phyloP scores from a whole-genome alignment of 2,329 filamentous ascomycete genomes.

The Coleophoma cylindrospora region DNA sequence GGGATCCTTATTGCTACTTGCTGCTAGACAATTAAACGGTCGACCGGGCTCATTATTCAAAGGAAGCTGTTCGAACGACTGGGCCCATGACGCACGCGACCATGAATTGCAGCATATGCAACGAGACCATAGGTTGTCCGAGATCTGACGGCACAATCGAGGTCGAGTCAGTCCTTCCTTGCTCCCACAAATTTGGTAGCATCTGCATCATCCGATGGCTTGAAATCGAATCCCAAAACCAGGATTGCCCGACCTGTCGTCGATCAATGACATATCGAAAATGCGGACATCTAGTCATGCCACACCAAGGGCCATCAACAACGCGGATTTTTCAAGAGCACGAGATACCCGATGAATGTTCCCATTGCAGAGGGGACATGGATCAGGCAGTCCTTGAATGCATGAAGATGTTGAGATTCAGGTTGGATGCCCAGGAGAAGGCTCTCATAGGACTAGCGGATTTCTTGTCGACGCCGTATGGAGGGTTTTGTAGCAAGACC shows the following conservation, averaged over 20 bases:
- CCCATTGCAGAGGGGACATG: constrained; percentile 11
- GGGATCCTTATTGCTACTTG: no score
- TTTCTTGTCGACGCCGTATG: constrained; percentile 2
- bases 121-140: constrained; percentile 3
- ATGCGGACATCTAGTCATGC: constrained; percentile 18
- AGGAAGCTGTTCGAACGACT: no score
- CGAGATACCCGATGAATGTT: constrained; percentile 18
- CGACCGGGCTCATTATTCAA: no score
- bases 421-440: no score
- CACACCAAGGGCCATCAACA: constrained; percentile 2
- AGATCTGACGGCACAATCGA: constrained; percentile 13
- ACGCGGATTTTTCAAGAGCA: constrained; percentile 8
- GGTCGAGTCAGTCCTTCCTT: constrained; percentile 14
- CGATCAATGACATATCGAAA: constrained; percentile 17
- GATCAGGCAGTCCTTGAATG: no score
- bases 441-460: no score
- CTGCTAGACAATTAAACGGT: no score
- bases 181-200: constrained; percentile 19
- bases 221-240: constrained; percentile 10
- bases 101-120: constrained; percentile 11
- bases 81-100: background rate
- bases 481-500: constrained; percentile 6
- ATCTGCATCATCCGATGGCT: constrained; percentile 22
- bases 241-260: constrained; percentile 21
- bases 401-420: no score